Base-by-base conservation (phyloP, 805 yeast species). In the Spathaspora hagerdaliae region DNA sequence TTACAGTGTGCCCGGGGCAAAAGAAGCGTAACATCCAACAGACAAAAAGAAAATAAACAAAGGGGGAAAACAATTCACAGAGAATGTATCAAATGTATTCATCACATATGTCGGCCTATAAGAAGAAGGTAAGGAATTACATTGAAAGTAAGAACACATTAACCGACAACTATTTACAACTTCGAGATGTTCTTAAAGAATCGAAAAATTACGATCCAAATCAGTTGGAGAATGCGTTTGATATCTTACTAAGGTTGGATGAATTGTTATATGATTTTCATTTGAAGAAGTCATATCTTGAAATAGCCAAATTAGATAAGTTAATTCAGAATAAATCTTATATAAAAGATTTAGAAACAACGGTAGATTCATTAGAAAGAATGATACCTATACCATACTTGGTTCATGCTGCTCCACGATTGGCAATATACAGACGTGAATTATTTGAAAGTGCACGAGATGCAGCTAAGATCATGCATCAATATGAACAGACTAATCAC, bases 401-500 rank as follows among this genome's bases (percentile, higher is more conserved):
- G 12, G 27, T 39, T 13, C 3, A 26, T 11, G 15, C 36, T 13
- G 35, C 27, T 8, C 64, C 57, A 7, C 55, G 45, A 19, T 50
- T 66, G 37, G 57, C 63, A 6, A 59, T 59, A n/a, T 47, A 63
- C 26, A 53, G 71, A 41, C 53, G 68, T 14, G 60, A 59, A 36
- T 49, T 61, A 13, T 47, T 45, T 36, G 67, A 64, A 33, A 65
- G 58, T 41, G 69, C 71, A 7, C 46, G 51, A 15, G 67, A 64
- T 43, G 71, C 65, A 5, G 69, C 65, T 2, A 56, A 55, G 42
- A 49, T 65, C 6, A 54, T 57, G n/a, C 44, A 49, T 26, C 56
- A 48, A 19, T 37, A 42, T 13, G 52, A 47, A 35, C 15, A 34
- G n/a, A 27, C 41, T 15, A 42, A 27, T 12, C 41, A 39, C 2